These are phyloP conservation scores for Sporisorium scitamineum DNA, from an alignment of 1,284 basidiomycete genomes.

Conservation along the genomic window DNA sequence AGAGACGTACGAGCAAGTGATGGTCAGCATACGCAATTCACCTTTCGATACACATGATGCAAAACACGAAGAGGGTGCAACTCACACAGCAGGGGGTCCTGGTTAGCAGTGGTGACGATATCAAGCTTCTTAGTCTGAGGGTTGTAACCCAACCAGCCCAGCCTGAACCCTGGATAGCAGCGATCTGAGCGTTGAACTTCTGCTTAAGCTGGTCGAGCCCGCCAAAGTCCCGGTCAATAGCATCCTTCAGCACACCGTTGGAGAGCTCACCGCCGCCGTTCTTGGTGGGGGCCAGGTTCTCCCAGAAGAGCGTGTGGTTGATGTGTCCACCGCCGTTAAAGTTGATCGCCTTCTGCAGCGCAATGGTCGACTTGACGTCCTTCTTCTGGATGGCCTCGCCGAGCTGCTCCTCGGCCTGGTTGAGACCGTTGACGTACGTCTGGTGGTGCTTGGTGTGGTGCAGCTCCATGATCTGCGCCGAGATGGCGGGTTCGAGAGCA, in stretches of 20 bases:
- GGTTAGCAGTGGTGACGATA: constrained; percentile 66
- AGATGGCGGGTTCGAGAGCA: constrained; percentile 67
- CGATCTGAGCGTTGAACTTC: constrained; percentile 61
- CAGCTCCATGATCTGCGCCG: constrained; percentile 67
- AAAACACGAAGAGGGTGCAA: not conserved
- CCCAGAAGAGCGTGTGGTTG: constrained; percentile 69
- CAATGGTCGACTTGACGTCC: constrained; percentile 59
- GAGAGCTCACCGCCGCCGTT: constrained; percentile 65
- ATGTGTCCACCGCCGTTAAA: constrained; percentile 69
- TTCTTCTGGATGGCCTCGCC: constrained; percentile 56
- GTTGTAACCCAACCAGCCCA: constrained; percentile 68
- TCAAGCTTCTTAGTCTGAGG: constrained; percentile 58
- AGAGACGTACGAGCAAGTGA: not conserved
- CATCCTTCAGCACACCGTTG: constrained; percentile 59
- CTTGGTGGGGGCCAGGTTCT: constrained; percentile 63
- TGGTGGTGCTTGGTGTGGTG: constrained; percentile 69
- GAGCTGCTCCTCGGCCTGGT: constrained; percentile 64
- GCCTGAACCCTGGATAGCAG: constrained; percentile 66
- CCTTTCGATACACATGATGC: not conserved
- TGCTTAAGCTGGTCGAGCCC: constrained; percentile 61
- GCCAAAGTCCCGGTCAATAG: constrained; percentile 68
- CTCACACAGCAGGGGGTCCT: constrained; percentile 66
- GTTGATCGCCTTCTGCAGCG: constrained; percentile 63
- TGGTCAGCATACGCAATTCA: not conserved
- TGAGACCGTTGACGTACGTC: constrained; percentile 68